Evolutionary conservation across 768 basidiomycete species (phyloP).

Genomic region (Suillus bovinus): DNA sequence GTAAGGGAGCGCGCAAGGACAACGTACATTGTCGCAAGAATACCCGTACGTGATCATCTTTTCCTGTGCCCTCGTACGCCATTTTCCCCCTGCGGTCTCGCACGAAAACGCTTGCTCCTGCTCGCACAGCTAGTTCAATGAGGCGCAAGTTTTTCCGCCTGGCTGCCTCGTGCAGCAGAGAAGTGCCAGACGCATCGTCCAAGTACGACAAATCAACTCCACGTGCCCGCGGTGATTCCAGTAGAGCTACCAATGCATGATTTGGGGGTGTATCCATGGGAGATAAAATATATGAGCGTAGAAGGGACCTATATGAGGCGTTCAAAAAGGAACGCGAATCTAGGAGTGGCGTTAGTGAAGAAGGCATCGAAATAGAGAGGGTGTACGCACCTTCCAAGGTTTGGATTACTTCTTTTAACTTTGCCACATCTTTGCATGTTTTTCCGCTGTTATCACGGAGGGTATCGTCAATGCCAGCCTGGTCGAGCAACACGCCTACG

Average conservation of each 20-base stretch:
- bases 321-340: conserved; percentile 79
- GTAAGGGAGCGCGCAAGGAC: background rate
- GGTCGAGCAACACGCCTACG: conserved; percentile 74
- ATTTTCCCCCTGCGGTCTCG: conserved; percentile 74
- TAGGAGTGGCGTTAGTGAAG: conserved; percentile 27
- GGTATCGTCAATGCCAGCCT: conserved; percentile 80
- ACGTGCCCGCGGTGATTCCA: conserved; percentile 66
- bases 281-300: conserved; percentile 74
- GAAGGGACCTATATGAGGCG: conserved; percentile 70
- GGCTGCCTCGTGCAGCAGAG: conserved; percentile 87
- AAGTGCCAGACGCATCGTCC: conserved; percentile 74
- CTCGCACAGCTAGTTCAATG: conserved; percentile 80
- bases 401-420: conserved; percentile 61
- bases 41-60: conserved; percentile 78
- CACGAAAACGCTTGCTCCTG: conserved; percentile 88
- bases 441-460: conserved; percentile 64
- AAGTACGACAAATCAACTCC: conserved; percentile 79
- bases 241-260: conserved; percentile 51
- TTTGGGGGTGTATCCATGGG: conserved; percentile 42
- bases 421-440: conserved; percentile 73
- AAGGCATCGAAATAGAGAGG: background rate
- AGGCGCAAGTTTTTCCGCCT: conserved; percentile 76
- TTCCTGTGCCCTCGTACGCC: conserved; percentile 67
- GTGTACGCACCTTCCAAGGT: conserved; percentile 63
- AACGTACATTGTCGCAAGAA: conserved; percentile 82